Evolutionary conservation across 2,329 filamentous ascomycete species (phyloP), one percentile per base, ranked within the genome.

Genomic region (Apiospora hydei): DNA sequence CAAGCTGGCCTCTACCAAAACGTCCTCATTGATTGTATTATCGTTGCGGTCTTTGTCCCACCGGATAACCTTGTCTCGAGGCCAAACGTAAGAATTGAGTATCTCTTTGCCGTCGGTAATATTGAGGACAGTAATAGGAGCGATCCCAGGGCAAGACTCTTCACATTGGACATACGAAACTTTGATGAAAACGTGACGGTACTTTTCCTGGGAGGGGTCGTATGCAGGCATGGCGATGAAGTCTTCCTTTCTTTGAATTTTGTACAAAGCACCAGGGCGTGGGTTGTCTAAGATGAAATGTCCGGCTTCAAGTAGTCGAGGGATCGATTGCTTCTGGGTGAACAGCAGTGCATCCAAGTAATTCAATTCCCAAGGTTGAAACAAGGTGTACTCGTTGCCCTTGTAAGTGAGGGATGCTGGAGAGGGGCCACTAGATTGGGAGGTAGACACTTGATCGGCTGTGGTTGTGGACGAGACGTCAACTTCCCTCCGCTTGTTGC

Each of bases 81-180:
- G 51, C 51, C 51, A 53, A 18, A 53, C 24, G 24, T 53, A 53
- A 6, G 24, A 53, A 4, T 53, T 53, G 13, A 53, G 30, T 5
- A 53, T 30, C 24, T 53, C 51, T 53, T 53, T 14, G 0, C 51
- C 51, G 14, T 53, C 24, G 24, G 4, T 7, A 24, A 53, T 3
- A 13, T 53, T 53, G 3, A 53, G 51, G 24, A 53, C 51, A 16
- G 24, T 30, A 3, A 53, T 53, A 4, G 30, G 51, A n/a, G 24
- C 1, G 1, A 53, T 14, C 7, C 18, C 51, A 2, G 1, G 24
- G 4, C 1, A 30, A n/a, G 2, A 2, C 4, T 13, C 11, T 3
- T 53, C 13, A 30, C 51, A 53, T 7, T 5, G 11, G 2, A 53
- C 51, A 1, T 6, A 4, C 11, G 51, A 53, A n/a, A n/a, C n/a